Conservation (phyloP, 352 stramenopile genomes). For the Globisporangium cylindrosporum region DNA sequence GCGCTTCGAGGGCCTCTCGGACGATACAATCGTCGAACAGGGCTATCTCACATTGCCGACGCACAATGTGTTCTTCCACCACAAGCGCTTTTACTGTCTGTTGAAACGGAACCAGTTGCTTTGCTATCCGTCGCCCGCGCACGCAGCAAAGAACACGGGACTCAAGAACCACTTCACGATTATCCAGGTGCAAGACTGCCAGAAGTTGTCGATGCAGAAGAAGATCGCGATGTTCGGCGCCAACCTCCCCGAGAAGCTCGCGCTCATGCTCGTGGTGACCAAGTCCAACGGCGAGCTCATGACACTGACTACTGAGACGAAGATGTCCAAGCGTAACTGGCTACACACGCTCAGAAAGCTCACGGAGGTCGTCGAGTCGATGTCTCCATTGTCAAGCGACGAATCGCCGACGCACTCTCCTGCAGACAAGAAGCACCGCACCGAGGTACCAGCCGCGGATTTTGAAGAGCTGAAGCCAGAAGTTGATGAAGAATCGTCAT, state of each 20-base stretch:
- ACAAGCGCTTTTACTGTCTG: constrained; percentile 65
- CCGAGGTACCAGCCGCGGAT: background rate
- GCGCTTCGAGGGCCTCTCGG: constrained; percentile 41
- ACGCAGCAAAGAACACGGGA: constrained; percentile 45
- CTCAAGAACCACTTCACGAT: constrained; percentile 51
- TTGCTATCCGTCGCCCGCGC: constrained; percentile 43
- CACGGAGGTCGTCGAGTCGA: constrained; percentile 12
- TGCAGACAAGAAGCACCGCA: constrained; percentile 10
- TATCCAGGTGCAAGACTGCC: constrained; percentile 57
- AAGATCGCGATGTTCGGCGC: constrained; percentile 63
- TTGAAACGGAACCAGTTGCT: constrained; percentile 43
- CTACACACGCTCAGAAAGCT: constrained; percentile 21
- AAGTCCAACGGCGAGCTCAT: constrained; percentile 63
- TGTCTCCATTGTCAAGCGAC: background rate
- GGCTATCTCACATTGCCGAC: constrained; percentile 55
- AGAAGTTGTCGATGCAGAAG: constrained; percentile 51
- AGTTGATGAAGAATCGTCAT: background rate
- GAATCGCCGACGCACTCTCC: constrained; percentile 5
- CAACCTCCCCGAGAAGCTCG: constrained; percentile 40
- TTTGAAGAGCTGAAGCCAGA: constrained; percentile 2
- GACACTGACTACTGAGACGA: constrained; percentile 14
- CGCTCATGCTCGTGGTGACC: constrained; percentile 68
- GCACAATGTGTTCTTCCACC: constrained; percentile 57
- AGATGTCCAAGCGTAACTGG: constrained; percentile 20
- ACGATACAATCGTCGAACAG: constrained; percentile 70